Evolutionary conservation across 2,329 filamentous ascomycete genomes (phyloP), one percentile per base, ranked within the genome.

Genomic region (Didymella glomerata): DNA sequence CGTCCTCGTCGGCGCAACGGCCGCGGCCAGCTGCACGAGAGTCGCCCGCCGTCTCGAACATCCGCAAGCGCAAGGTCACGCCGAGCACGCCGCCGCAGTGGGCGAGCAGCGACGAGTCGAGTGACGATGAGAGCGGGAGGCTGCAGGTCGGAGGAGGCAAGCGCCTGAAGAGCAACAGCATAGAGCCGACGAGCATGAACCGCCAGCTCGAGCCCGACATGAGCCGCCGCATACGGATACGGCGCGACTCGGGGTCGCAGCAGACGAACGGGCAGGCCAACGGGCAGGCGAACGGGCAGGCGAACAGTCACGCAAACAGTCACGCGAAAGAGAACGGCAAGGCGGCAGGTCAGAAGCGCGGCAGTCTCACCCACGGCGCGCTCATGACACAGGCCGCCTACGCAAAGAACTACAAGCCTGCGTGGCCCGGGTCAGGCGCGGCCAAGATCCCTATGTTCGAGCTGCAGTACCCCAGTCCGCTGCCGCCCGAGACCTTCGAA

Each of bases 391-490:
- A 73, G 27, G 78, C 76, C n/a, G 71, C 69, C 8, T 70, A 70
- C 44, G 73, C 69, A 11, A 76, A 74, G 52, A 83, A 84, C 63
- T 87, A 83, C 72, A 82, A 80, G 62, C 79, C 81, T 25, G 84
- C 82, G 24, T 85, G 83, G 67, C 79, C 79, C 13, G 79, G 77
- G 41, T 75, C 75, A 45, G 38, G 38, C 38, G 18, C 38, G 38
- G 74, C 76, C 18, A 77, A 79, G 47, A 76, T 81, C 20, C 71
- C 76, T 27, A 77, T 80, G 11, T 85, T 96, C 59, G 82, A 88
- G 71, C 80, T 98, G 67, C 91, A 95, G 76, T 98, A 98, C 77
- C 94, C 95, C 10, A 93, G 91, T 75, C 81, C 84, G 62, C 85
- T 87, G 55, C 83, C 84, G 48, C 85, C 85, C 52, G 91, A 95